Evolutionary conservation across 1,284 basidiomycete genomes (phyloP).

Genomic region (Naganishia sp.): DNA sequence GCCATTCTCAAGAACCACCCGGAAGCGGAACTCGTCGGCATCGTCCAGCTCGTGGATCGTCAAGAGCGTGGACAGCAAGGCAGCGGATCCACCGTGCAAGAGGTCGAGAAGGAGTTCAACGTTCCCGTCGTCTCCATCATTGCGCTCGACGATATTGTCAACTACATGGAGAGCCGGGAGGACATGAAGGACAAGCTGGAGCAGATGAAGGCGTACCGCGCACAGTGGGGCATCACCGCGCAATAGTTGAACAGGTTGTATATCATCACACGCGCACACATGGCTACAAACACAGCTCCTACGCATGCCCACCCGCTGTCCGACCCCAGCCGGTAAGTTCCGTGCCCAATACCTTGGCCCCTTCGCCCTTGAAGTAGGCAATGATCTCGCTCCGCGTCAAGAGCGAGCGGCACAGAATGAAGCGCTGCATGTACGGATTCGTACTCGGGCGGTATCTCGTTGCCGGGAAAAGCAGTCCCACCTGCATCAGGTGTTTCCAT

Average conservation of each 20-base stretch:
- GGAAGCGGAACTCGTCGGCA: slow-evolving; percentile 80
- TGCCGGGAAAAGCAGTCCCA: slow-evolving; percentile 47
- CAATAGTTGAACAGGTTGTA: neutral
- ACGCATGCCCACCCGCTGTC: slow-evolving; percentile 51
- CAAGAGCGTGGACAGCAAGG: slow-evolving; percentile 74
- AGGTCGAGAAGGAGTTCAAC: slow-evolving; percentile 74
- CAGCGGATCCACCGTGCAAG: slow-evolving; percentile 70
- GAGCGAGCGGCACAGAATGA: slow-evolving; percentile 48
- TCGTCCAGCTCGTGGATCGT: slow-evolving; percentile 86
- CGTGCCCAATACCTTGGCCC: slow-evolving; percentile 44
- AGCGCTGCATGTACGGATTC: slow-evolving; percentile 42
- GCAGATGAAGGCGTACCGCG: slow-evolving; percentile 78
- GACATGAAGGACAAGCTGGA: slow-evolving; percentile 65
- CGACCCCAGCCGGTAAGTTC: slow-evolving; percentile 52
- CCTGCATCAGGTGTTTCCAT: slow-evolving; percentile 45
- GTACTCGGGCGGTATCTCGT: slow-evolving; percentile 27
- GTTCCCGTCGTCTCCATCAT: slow-evolving; percentile 73
- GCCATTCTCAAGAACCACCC: slow-evolving; percentile 64
- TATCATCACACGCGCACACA: neutral
- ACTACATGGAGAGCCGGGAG: slow-evolving; percentile 72
- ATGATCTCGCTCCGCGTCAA: slow-evolving; percentile 51
- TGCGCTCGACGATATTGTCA: slow-evolving; percentile 81
- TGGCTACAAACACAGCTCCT: neutral
- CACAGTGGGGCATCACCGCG: slow-evolving; percentile 66
- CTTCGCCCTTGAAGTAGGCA: slow-evolving; percentile 50